Base-by-base conservation (phyloP, 163 green algal species). In the Chlamydomonas reinhardtii region DNA sequence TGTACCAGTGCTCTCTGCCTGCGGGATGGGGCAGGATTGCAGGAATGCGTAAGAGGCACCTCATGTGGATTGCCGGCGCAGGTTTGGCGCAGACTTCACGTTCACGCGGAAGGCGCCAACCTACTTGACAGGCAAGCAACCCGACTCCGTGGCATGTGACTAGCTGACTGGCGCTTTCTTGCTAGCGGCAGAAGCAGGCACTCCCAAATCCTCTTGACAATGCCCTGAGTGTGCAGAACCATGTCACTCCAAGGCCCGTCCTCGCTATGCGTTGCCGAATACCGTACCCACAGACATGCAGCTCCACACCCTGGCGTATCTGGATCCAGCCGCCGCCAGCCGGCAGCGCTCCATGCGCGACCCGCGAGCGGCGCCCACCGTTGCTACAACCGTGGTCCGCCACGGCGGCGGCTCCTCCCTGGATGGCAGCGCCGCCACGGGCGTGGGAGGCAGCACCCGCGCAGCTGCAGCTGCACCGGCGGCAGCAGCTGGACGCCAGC, bases 271-370 rank as follows among this genome's bases (percentile, higher is more conserved):
- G n/a, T n/a, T n/a, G n/a, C n/a, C n/a, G n/a, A n/a, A n/a, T n/a
- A n/a, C n/a, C n/a, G n/a, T n/a, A n/a, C n/a, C 2, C 32, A 1
- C 35, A 74, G 79, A 77, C 20, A 54, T 72, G 31, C 79, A 85
- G 68, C 79, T 85, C 48, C 79, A 70, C 4, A 85, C 48, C 32
- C 68, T 85, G 14, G 79, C 79, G 5, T 85, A 85, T 69, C 34
- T 85, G 64, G 79, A 85, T 25, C 79, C 79, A 15, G 68, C 79
- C 4, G 68, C 79, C 0, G 77, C 77, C 24, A n/a, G 64, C 65
- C 1, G 1, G 0, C 48, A 59, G 25, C 59, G 56, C 17, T 31
- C 48, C n/a, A 31, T 70, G 68, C 78, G 66, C 48, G 39, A 71
- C 2, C 78, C 66, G 4, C 31, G 69, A 19, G 19, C 59, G 29